Evolutionary conservation across 352 stramenopile species (phyloP), one percentile per base, ranked within the genome.

Genomic region (Phytopythium cucurbitacearum): DNA sequence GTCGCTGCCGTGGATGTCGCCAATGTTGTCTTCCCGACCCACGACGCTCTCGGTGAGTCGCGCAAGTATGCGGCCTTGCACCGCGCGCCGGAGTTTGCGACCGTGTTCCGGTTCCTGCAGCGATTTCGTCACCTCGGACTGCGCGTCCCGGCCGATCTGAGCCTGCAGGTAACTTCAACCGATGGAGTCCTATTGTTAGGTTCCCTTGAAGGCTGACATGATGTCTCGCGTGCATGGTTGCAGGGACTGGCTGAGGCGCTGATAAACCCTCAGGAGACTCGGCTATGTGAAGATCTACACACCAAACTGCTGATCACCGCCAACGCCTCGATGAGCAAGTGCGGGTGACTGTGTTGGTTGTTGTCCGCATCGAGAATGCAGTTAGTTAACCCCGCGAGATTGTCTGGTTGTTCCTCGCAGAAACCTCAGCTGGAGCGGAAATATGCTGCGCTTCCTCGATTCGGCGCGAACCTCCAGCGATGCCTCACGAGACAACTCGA

Each of bases 51-150:
- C 21, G 48, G 65, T 34, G 41, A 57, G 4, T 53, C 51, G 28
- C 60, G 73, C 35, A 66, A 59, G 46, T 65, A 75, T 42, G 50
- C 73, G 11, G 59, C 60, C 3, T 36, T 90, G 44, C 79, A 86
- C 44, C 15, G 46, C 7, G 53, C 72, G 53, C 69, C 61, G 16
- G 64, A 89, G 45, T 89, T 87, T 49, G 76, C 77, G 9, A 62
- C 67, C 0, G 64, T 83, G 9, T 89, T 87, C 48, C 59, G 82
- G 44, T 89, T 89, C 48, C 62, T 89, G 46, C 82, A 87, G 57
- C 72, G 80, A 6, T 89, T 91, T 32, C 64, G 73, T 2, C 63
- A 64, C 41, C 62, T 88, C 34, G 76, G 73, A 28, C 62, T 90
- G 34, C 80, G 82, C 49, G 55, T 86, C 37, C 59, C 60, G 4